Evolutionary conservation across 2,329 filamentous ascomycete species (phyloP).

Genomic region (Aspergillus niger): DNA sequence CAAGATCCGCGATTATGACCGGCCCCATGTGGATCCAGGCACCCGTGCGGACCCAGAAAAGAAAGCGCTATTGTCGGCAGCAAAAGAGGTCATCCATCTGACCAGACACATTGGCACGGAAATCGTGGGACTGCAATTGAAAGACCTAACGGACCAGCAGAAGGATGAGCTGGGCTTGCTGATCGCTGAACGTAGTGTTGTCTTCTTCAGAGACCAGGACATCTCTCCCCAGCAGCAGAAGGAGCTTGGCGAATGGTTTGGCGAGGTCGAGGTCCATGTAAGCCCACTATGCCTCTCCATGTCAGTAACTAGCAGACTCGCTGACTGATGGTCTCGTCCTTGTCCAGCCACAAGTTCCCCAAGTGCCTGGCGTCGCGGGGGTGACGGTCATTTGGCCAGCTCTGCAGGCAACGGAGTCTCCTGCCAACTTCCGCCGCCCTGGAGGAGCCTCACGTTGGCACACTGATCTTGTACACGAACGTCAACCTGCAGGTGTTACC

Average conservation of each 20-base stretch:
- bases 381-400: constrained; percentile 71
- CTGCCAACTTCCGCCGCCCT: constrained; percentile 65
- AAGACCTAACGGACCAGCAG: constrained; percentile 61
- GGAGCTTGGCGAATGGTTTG: constrained; percentile 63
- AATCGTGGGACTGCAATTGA: constrained; percentile 64
- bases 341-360: constrained; percentile 66
- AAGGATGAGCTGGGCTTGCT: constrained; percentile 64
- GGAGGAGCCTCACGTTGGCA: constrained; percentile 71
- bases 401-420: constrained; percentile 62
- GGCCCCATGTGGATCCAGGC: constrained; percentile 61
- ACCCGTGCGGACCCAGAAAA: constrained; percentile 67
- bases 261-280: constrained; percentile 69
- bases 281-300: constrained; percentile 26
- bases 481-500: constrained; percentile 69
- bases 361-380: constrained; percentile 67
- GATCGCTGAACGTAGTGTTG: constrained; percentile 65
- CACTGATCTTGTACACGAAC: constrained; percentile 70
- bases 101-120: constrained; percentile 66
- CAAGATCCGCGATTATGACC: constrained; percentile 62
- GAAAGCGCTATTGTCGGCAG: constrained; percentile 60
- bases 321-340: neutral
- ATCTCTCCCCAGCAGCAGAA: constrained; percentile 65
- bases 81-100: constrained; percentile 64
- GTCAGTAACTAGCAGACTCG: neutral
- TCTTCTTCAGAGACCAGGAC: constrained; percentile 67